Evolutionary conservation across 2,329 filamentous ascomycete genomes (phyloP).

Genomic region (Aspergillus fischeri): DNA sequence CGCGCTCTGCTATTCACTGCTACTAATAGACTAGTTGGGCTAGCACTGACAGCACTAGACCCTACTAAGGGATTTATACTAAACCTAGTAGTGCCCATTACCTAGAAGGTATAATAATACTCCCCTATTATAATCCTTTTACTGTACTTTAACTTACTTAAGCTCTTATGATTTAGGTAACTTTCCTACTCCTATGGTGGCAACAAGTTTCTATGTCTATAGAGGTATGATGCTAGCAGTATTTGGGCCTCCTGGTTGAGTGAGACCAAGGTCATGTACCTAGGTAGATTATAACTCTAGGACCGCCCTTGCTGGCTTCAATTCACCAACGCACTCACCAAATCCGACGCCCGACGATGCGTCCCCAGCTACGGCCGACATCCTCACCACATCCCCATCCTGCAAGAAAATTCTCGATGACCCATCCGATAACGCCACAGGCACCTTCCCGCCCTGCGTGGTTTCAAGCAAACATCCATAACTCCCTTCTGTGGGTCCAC

Average conservation of each 20-base stretch:
- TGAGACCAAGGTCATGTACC: neutral
- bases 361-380: constrained; percentile 23
- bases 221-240: neutral
- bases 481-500: constrained; percentile 16
- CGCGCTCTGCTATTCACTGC: too few relatives aligned
- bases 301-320: neutral
- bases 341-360: constrained; percentile 26
- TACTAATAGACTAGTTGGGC: too few relatives aligned
- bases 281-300: neutral
- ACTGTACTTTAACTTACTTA: too few relatives aligned
- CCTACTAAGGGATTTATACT: too few relatives aligned
- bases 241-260: neutral
- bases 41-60: too few relatives aligned
- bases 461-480: constrained; percentile 27
- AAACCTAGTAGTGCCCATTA: too few relatives aligned
- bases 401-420: constrained; percentile 18
- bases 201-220: neutral
- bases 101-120: too few relatives aligned
- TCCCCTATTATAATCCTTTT: too few relatives aligned
- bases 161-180: too few relatives aligned
- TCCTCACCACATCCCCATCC: constrained; percentile 25
- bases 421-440: constrained; percentile 15
- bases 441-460: constrained; percentile 24
- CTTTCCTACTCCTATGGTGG: too few relatives aligned
- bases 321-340: constrained; percentile 25